Conservation (phyloP, 306 rosid species). For the Erythrophleum fordii region DNA sequence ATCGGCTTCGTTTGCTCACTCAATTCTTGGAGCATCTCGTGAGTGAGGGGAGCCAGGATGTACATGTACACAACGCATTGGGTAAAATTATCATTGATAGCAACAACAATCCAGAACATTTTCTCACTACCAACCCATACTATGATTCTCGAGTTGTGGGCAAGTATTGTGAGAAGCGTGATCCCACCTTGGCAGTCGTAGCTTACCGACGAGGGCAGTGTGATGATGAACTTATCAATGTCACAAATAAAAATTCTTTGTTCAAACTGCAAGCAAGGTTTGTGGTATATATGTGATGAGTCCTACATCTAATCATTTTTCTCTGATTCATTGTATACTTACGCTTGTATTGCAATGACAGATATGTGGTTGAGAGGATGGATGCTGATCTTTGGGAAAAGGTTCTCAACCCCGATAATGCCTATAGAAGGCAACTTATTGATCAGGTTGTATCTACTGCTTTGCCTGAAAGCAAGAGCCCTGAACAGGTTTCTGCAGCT, state of each 20-base stretch:
- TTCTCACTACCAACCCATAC: slow-evolving; percentile 98
- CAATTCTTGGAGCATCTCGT: slow-evolving; percentile 99
- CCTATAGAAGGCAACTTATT: slow-evolving; percentile 89
- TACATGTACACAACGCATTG: slow-evolving; percentile 95
- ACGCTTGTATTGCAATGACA: slow-evolving; percentile 44
- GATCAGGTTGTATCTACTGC: slow-evolving; percentile 99
- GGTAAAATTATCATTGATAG: slow-evolving; percentile 99
- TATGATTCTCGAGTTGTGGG: slow-evolving; percentile 99
- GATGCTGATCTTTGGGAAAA: slow-evolving; percentile 96
- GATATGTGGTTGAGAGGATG: slow-evolving; percentile 99
- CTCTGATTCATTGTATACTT: slow-evolving; percentile 36
- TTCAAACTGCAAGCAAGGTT: slow-evolving; percentile 99
- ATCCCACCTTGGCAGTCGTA: slow-evolving; percentile 98
- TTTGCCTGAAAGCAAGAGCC: slow-evolving; percentile 99
- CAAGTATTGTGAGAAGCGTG: slow-evolving; percentile 98
- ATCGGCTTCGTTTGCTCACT: slow-evolving; percentile 93
- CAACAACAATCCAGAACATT: slow-evolving; percentile 98
- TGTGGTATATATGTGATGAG: slow-evolving; percentile 42
- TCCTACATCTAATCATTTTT: slow-evolving; percentile 14
- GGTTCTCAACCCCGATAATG: slow-evolving; percentile 90
- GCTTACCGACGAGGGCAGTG: slow-evolving; percentile 98
- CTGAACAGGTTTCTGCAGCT: slow-evolving; percentile 99
- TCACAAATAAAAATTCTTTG: slow-evolving; percentile 92
- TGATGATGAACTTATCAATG: slow-evolving; percentile 95
- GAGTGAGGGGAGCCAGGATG: slow-evolving; percentile 99